phyloP scores from a whole-genome alignment of 768 basidiomycete species.

The Mycena epipterygia region DNA sequence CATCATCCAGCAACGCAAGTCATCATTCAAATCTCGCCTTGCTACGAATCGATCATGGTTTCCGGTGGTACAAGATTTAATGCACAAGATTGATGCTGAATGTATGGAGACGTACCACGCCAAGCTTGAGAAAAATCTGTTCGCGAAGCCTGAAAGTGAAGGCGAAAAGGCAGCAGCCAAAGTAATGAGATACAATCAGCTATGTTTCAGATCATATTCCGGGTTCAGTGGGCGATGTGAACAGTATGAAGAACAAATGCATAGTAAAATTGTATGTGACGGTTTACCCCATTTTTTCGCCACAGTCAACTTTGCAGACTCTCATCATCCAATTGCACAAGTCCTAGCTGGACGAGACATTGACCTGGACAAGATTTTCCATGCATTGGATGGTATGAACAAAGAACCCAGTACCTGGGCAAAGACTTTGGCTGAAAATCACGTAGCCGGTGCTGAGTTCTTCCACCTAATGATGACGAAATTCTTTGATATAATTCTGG shows the following conservation, averaged over 20 bases:
- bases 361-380: conserved; percentile 36
- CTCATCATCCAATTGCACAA: conserved; percentile 37
- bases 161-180: conserved; percentile 31
- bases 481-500: conserved; percentile 42
- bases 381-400: background rate
- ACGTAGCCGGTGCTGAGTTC: conserved; percentile 42
- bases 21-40: conserved; percentile 26
- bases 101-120: conserved; percentile 18
- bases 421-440: conserved; percentile 3
- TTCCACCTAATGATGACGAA: conserved; percentile 44
- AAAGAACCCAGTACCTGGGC: conserved; percentile 7
- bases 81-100: conserved; percentile 12
- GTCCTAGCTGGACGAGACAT: conserved; percentile 36
- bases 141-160: conserved; percentile 33
- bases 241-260: conserved; percentile 35
- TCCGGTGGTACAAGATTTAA: conserved; percentile 17
- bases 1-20: no score
- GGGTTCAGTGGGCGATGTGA: conserved; percentile 34
- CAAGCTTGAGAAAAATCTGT: conserved; percentile 31
- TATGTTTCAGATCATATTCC: conserved; percentile 37
- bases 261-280: conserved; percentile 21
- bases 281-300: conserved; percentile 37
- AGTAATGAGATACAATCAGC: conserved; percentile 32
- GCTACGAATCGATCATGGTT: conserved; percentile 32
- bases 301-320: conserved; percentile 37